Evolutionary conservation across 108 stramenopile species (phyloP).

Genomic region (Nannochloropsis oceanica): DNA sequence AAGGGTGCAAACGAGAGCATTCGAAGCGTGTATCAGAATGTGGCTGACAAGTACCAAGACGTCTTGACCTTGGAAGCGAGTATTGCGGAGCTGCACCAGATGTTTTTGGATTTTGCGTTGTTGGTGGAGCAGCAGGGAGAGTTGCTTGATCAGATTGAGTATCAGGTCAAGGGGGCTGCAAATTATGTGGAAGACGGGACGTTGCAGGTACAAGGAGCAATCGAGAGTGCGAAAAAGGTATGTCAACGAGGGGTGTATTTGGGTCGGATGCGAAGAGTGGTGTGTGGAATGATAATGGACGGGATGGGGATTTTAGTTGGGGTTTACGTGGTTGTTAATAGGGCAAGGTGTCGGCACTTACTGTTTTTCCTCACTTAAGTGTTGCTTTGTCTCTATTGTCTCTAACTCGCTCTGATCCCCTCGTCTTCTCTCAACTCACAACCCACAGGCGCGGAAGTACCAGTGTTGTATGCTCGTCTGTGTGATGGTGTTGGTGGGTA

Average conservation of each 20-base stretch:
- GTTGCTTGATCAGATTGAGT: conserved; percentile 91
- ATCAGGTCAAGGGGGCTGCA: conserved; percentile 67
- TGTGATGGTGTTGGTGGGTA: conserved; percentile 5
- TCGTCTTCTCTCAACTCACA: too few species aligned
- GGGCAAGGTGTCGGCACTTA: too few species aligned
- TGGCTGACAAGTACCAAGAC: conserved; percentile 94
- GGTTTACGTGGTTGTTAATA: too few species aligned
- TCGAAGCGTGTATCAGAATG: conserved; percentile 59
- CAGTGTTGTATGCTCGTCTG: conserved; percentile 31
- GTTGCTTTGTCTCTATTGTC: too few species aligned
- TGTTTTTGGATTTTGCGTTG: conserved; percentile 98
- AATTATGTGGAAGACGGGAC: conserved; percentile 93
- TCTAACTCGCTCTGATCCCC: too few species aligned
- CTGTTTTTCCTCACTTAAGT: too few species aligned
- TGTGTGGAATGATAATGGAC: too few species aligned
- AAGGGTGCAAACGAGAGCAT: conserved; percentile 76
- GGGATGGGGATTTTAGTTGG: too few species aligned
- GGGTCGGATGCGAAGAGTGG: conserved; percentile 17
- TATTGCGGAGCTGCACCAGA: conserved; percentile 94
- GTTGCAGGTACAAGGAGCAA: conserved; percentile 65
- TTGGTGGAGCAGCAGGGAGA: conserved; percentile 98
- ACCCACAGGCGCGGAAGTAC: conserved; percentile 3
- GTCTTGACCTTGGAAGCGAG: conserved; percentile 82
- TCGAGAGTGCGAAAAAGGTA: conserved; percentile 87
- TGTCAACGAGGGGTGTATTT: conserved; percentile 37